These are phyloP conservation scores for Tephrocybe sp. DNA, from an alignment of 768 basidiomycete species.

Conservation along the genomic window DNA sequence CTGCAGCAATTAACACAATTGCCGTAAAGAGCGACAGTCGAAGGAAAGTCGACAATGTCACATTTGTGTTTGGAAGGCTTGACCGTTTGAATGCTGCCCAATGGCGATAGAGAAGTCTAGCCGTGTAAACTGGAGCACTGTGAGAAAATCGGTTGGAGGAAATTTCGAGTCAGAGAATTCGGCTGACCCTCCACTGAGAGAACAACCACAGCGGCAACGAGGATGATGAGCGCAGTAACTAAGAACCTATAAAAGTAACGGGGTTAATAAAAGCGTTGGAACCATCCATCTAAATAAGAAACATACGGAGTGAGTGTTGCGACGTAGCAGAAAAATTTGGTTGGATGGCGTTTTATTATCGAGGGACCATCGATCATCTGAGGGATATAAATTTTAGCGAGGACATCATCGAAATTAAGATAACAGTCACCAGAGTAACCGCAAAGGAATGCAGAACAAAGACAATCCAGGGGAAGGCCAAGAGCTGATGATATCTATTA, in stretches of 20 bases:
- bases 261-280: neutral
- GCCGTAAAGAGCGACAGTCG: conserved; percentile 18
- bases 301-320: conserved; percentile 14
- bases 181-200: conserved; percentile 18
- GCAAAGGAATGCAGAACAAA: conserved; percentile 1
- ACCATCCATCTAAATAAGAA: neutral
- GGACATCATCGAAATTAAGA: neutral
- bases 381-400: neutral
- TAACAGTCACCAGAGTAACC: conserved; percentile 9
- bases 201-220: conserved; percentile 12
- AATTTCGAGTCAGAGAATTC: neutral
- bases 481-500: neutral
- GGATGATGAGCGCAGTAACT: conserved; percentile 5
- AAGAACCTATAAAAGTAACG: conserved; percentile 1
- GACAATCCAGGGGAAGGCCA: conserved; percentile 10
- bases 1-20: conserved; percentile 4
- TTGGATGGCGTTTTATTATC: conserved; percentile 8
- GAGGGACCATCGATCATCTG: conserved; percentile 8
- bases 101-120: conserved; percentile 13
- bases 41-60: conserved; percentile 18
- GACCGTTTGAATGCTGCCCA: conserved; percentile 7
- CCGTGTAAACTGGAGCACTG: conserved; percentile 14
- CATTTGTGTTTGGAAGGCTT: neutral
- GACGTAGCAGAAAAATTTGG: conserved; percentile 19
- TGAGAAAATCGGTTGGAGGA: too few relatives aligned